Evolutionary conservation across 169 alveolate species (phyloP).

Genomic region (Fabrea salina): DNA sequence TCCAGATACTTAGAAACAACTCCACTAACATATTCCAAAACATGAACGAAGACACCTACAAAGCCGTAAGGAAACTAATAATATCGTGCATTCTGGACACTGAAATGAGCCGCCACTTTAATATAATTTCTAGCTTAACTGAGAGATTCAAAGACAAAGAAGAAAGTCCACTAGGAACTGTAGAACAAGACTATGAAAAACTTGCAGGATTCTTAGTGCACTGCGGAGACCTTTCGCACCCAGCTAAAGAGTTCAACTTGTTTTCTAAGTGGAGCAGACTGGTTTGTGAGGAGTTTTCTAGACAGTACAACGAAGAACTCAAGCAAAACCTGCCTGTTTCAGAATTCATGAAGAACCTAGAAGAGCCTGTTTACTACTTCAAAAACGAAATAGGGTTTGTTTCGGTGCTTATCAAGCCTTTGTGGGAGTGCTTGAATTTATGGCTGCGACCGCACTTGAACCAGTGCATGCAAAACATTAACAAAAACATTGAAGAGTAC

Average conservation of each 20-base stretch:
- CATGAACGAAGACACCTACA: neutral
- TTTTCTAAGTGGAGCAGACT: neutral
- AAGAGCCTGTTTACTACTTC: neutral
- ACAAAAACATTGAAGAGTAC: neutral
- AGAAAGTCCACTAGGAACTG: neutral
- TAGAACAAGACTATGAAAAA: neutral
- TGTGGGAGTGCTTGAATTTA: neutral
- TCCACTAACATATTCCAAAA: neutral
- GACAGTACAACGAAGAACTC: neutral
- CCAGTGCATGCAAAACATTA: neutral
- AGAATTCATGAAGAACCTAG: neutral
- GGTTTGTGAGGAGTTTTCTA: neutral
- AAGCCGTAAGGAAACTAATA: neutral
- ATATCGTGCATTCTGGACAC: neutral
- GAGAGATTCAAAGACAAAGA: neutral
- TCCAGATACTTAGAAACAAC: slow-evolving; percentile 38
- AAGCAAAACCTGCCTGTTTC: neutral
- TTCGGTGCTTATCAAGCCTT: neutral
- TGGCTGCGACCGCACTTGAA: neutral
- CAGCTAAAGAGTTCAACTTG: neutral
- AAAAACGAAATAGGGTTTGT: neutral
- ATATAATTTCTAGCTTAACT: neutral
- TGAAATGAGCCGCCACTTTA: slow-evolving; percentile 14
- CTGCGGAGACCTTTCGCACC: neutral
- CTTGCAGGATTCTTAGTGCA: neutral